Evolutionary conservation across 148 eudicot genomes (phyloP), one percentile per base, ranked within the genome.

Genomic region (Dianthus caryophyllus): DNA sequence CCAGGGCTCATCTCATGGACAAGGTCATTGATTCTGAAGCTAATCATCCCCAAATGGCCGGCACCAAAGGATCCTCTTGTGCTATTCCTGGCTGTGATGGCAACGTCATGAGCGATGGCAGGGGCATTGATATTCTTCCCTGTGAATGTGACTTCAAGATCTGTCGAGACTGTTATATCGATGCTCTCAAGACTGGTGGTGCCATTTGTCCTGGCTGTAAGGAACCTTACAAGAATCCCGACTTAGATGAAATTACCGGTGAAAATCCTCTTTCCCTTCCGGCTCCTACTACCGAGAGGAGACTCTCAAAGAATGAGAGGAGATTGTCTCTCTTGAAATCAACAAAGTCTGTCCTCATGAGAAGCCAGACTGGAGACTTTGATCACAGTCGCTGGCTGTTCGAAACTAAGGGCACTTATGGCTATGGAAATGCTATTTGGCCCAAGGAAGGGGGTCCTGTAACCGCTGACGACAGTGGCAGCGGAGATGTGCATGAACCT

Each of bases 351-450:
- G 73, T 65, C 48, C 80, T 91, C 15, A 78, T 74, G 84, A 88
- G 96, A 77, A 91, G 96, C 65, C 97, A 91, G 70, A 91, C 93
- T 17, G 85, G 77, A 33, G 96, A 91, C 46, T 91, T 91, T 75
- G 97, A 91, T 82, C 91, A 86, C 66, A 87, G 82, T 46, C 77
- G 92, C 25, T 91, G 96, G 97, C 77, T 88, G 20, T 91, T 83
- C 64, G 97, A 91, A 67, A 86, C 92, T 13, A 84, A 80, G 66
- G 97, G 92, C 6, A 91, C 97, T 24, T 91, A 91, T 75, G 96
- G 97, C 16, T 88, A 91, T 76, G 96, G 97, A 18, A 91, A 91
- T 83, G 97, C 92, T 64, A 86, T 91, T 68, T 88, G 97, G 97
- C 90, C 97, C 2, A 84, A 83, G 78, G 92, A 84, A 64, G 92